A percentile compares a stretch with the other conserved stretches of the same genome.
phyloP scores from a whole-genome alignment of 2,329 filamentous ascomycete species.

The Alternaria gaisen region DNA sequence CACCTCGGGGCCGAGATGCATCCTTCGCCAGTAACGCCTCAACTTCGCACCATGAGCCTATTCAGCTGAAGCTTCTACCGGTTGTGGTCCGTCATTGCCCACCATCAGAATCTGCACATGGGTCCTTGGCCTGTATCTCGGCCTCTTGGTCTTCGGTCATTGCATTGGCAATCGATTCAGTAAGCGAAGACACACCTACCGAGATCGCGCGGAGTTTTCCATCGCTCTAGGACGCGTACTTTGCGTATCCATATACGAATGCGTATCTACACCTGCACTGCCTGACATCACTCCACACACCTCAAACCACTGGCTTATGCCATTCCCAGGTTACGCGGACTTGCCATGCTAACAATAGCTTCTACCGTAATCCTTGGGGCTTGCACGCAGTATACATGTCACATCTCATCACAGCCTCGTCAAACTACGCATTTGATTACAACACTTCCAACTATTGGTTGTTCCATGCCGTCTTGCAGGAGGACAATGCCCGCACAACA shows the following conservation, averaged over 20 bases:
- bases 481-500: background rate
- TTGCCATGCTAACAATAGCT: background rate
- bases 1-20: background rate
- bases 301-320: constrained; percentile 2
- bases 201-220: constrained; percentile 3
- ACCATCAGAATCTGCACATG: constrained; percentile 6
- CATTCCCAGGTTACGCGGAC: background rate
- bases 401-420: background rate
- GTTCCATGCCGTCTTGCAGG: constrained; percentile 1
- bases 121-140: constrained; percentile 3
- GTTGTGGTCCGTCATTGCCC: background rate
- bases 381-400: constrained; percentile 1
- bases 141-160: constrained; percentile 4
- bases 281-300: background rate
- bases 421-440: background rate
- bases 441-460: background rate
- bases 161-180: background rate
- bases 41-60: background rate
- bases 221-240: constrained; percentile 1
- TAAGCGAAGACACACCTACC: background rate
- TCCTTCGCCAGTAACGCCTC: background rate
- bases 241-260: constrained; percentile 3
- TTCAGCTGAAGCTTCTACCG: background rate
- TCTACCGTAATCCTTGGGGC: background rate
- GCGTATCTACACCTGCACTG: constrained; percentile 1